Percentiles rank a stretch among this genome's conserved stretches.
phyloP scores from a whole-genome alignment of 805 yeast species.

The Sugiyamaella qingdaonensis region DNA sequence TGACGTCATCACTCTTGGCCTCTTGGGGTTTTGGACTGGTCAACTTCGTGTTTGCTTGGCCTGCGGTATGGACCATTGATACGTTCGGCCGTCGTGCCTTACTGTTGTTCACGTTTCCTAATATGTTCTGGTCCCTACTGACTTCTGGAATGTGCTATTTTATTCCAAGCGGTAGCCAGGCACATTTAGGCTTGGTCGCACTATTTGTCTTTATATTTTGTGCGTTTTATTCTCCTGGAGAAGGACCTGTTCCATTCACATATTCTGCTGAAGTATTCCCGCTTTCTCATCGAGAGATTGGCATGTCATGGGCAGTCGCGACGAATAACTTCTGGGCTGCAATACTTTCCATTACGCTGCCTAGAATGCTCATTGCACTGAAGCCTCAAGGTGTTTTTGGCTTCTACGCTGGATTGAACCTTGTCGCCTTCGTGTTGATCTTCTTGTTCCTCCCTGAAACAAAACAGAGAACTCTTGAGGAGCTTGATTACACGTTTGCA shows the following conservation, averaged over 20 bases:
- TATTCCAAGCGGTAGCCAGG: constrained; percentile 43
- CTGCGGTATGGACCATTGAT: constrained; percentile 75
- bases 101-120: constrained; percentile 53
- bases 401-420: constrained; percentile 81
- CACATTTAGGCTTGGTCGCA: constrained; percentile 60
- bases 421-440: constrained; percentile 62
- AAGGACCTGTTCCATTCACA: constrained; percentile 85
- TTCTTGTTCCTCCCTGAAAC: constrained; percentile 58
- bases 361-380: constrained; percentile 59
- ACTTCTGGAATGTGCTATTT: constrained; percentile 56
- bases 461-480: constrained; percentile 65
- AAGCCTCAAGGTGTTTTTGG: constrained; percentile 82
- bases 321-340: constrained; percentile 52
- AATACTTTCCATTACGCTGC: constrained; percentile 69
- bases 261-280: constrained; percentile 75
- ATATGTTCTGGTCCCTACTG: constrained; percentile 50
- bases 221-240: constrained; percentile 72
- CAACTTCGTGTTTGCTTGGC: constrained; percentile 72
- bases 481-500: constrained; percentile 65
- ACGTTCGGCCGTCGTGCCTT: constrained; percentile 63
- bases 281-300: constrained; percentile 68
- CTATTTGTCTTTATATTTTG: constrained; percentile 71
- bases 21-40: constrained; percentile 82
- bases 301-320: constrained; percentile 61
- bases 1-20: constrained; percentile 51